Percentiles rank a stretch among this genome's conserved stretches.
Conservation (phyloP, 345 rosid genomes). For the Psidium friedrichsthalianum region DNA sequence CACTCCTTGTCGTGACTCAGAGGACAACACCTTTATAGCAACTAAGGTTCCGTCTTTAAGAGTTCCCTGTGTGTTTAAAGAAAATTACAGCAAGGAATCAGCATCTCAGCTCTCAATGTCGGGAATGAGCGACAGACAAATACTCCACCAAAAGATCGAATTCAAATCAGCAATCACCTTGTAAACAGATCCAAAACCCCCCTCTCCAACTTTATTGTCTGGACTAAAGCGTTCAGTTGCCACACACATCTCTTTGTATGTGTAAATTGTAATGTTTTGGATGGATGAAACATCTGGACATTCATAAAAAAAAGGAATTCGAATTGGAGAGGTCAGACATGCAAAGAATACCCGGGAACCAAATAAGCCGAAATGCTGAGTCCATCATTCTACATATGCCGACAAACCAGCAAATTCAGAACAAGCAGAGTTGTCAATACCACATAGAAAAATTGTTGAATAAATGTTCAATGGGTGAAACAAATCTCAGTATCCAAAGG, state of each 20-base stretch:
- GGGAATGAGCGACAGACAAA: neutral
- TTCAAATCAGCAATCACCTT: slow-evolving; percentile 31
- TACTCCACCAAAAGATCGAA: neutral
- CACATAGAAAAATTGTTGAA: neutral
- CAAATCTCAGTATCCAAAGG: neutral
- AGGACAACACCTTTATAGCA: slow-evolving; percentile 61
- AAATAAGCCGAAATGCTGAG: neutral
- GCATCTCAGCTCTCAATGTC: neutral
- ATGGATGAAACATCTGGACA: slow-evolving; percentile 41
- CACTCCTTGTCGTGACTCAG: slow-evolving; percentile 51
- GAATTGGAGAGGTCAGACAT: neutral
- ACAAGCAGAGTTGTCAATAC: neutral
- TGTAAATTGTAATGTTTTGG: slow-evolving; percentile 21
- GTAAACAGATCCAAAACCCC: slow-evolving; percentile 68
- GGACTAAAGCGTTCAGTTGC: slow-evolving; percentile 44
- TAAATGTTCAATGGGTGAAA: neutral
- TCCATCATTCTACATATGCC: neutral
- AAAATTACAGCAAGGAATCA: neutral
- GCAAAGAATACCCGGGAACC: neutral
- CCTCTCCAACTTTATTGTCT: slow-evolving; percentile 54
- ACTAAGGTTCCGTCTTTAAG: slow-evolving; percentile 38
- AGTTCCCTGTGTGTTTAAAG: slow-evolving; percentile 28
- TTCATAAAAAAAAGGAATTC: slow-evolving; percentile 2
- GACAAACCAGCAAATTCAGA: neutral
- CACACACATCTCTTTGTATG: slow-evolving; percentile 32